Evolutionary conservation across 108 stramenopile genomes (phyloP).

Genomic region (Fragilaria radians): DNA sequence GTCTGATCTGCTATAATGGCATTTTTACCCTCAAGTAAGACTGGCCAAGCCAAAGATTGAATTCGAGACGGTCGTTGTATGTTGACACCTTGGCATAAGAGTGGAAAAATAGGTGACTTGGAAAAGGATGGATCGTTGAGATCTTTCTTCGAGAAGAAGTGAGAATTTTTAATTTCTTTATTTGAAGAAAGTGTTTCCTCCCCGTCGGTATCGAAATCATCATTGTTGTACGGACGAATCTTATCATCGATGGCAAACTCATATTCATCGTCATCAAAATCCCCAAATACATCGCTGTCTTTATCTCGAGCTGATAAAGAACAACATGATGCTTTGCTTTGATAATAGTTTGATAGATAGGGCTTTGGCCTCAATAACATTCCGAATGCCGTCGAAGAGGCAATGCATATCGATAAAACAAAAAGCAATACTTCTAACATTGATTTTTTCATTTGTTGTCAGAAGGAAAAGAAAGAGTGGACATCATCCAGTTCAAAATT

Average conservation of each 20-base stretch:
- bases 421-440: too few relatives aligned
- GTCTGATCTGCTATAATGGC: conserved; percentile 92
- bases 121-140: conserved; percentile 54
- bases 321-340: too few relatives aligned
- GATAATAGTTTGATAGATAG: too few relatives aligned
- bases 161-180: conserved; percentile 37
- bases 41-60: conserved; percentile 78
- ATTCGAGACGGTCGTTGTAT: conserved; percentile 67
- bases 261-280: conserved; percentile 17
- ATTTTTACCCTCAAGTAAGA: conserved; percentile 45
- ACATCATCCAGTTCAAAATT: too few relatives aligned
- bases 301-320: too few relatives aligned
- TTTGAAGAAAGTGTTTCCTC: too few relatives aligned
- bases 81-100: conserved; percentile 46
- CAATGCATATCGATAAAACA: too few relatives aligned
- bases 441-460: too few relatives aligned
- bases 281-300: conserved; percentile 19
- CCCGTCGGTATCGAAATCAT: conserved; percentile 5
- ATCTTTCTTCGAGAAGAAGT: conserved; percentile 69
- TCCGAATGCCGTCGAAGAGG: too few relatives aligned
- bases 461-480: too few relatives aligned
- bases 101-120: conserved; percentile 20
- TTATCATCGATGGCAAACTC: conserved; percentile 9
- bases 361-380: too few relatives aligned
- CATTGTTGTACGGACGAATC: conserved; percentile 8